A percentile compares a stretch with the other conserved stretches of the same genome.
These are phyloP conservation scores for Aureobasidium sp. DNA, from an alignment of 2,329 filamentous ascomycete species.

Conservation along the genomic window DNA sequence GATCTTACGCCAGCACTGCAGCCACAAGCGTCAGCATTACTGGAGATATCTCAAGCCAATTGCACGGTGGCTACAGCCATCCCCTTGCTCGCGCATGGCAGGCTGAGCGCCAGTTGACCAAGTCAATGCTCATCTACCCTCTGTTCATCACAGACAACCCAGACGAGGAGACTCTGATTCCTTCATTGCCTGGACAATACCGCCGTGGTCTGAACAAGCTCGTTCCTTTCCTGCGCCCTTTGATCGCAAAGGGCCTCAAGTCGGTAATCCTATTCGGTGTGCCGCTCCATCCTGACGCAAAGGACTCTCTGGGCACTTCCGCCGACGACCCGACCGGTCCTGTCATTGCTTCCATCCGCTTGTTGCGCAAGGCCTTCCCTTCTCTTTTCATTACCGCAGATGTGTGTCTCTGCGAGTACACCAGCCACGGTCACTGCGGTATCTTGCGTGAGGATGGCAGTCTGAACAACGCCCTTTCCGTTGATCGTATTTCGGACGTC, in stretches of 20 bases:
- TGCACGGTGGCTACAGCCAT: conserved; percentile 47
- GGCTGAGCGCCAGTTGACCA: conserved; percentile 46
- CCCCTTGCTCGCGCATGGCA: conserved; percentile 46
- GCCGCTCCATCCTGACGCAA: conserved; percentile 69
- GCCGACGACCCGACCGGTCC: conserved; percentile 91
- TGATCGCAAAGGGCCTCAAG: conserved; percentile 81
- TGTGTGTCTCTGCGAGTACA: conserved; percentile 98
- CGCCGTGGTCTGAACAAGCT: conserved; percentile 83
- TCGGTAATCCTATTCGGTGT: conserved; percentile 97
- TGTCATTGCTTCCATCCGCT: conserved; percentile 77
- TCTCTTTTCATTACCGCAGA: conserved; percentile 86
- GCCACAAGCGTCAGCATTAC: conserved; percentile 47
- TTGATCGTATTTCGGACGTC: conserved; percentile 94
- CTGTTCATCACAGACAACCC: conserved; percentile 93
- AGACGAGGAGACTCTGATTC: conserved; percentile 83
- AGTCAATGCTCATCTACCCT: conserved; percentile 97
- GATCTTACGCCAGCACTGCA: conserved; percentile 45
- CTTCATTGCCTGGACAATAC: conserved; percentile 83
- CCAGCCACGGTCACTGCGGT: conserved; percentile 93
- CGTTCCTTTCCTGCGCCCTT: conserved; percentile 73
- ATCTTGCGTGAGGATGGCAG: conserved; percentile 89
- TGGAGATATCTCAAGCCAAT: conserved; percentile 45
- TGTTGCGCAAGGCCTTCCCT: conserved; percentile 79
- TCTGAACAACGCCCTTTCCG: conserved; percentile 86
- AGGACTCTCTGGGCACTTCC: conserved; percentile 84